Evolutionary conservation across 2,329 filamentous ascomycete genomes (phyloP).

Genomic region (Botrytis cinerea): DNA sequence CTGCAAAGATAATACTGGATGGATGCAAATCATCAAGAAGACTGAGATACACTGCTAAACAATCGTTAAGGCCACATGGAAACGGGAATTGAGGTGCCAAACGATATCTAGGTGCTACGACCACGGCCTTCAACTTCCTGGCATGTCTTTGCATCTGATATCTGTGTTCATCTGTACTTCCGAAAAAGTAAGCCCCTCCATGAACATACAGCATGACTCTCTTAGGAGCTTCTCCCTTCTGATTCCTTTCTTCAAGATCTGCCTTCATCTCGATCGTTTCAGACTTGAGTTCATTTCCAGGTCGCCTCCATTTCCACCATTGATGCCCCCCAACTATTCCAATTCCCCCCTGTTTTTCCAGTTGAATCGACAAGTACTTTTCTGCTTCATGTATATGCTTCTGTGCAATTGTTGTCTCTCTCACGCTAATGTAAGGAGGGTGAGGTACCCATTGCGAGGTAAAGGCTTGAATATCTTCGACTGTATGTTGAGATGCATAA

Average conservation of each 20-base stretch:
- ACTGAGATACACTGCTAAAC: slow-evolving; percentile 82
- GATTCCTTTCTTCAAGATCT: slow-evolving; percentile 73
- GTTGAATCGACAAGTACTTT: slow-evolving; percentile 65
- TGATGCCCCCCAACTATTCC: slow-evolving; percentile 74
- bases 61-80: slow-evolving; percentile 88
- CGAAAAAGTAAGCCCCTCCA: slow-evolving; percentile 93
- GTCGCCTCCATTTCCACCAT: slow-evolving; percentile 88
- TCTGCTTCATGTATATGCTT: slow-evolving; percentile 68
- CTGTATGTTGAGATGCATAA: slow-evolving; percentile 83
- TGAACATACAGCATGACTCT: slow-evolving; percentile 93
- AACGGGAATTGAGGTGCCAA: slow-evolving; percentile 94
- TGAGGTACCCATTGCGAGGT: slow-evolving; percentile 89
- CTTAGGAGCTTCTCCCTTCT: slow-evolving; percentile 58
- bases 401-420: slow-evolving; percentile 65
- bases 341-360: slow-evolving; percentile 79
- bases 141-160: slow-evolving; percentile 98
- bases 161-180: slow-evolving; percentile 93
- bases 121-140: slow-evolving; percentile 52
- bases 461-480: slow-evolving; percentile 92
- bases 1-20: slow-evolving; percentile 80
- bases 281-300: slow-evolving; percentile 66
- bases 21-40: slow-evolving; percentile 76
- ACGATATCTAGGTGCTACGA: slow-evolving; percentile 64
- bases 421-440: slow-evolving; percentile 82
- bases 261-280: slow-evolving; percentile 97